Percentiles rank a stretch among this genome's conserved stretches.
These are phyloP conservation scores for Chaetomium tenue DNA, from an alignment of 495 filamentous ascomycete genomes.

Conservation along the genomic window DNA sequence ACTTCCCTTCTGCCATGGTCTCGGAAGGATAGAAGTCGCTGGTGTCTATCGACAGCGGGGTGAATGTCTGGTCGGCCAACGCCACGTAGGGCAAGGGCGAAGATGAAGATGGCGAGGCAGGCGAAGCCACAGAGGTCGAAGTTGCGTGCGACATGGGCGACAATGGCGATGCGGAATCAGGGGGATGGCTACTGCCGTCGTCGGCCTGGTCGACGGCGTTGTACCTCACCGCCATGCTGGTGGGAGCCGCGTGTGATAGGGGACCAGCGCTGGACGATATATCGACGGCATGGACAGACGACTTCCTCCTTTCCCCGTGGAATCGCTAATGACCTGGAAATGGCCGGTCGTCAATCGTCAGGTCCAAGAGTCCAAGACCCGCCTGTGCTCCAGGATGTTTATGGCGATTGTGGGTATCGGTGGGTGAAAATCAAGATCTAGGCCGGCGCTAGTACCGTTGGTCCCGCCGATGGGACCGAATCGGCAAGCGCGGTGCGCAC, in stretches of 20 bases:
- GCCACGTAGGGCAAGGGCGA: constrained; percentile 34
- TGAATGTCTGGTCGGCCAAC: constrained; percentile 41
- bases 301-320: neutral
- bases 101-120: constrained; percentile 10
- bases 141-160: constrained; percentile 26
- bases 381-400: constrained; percentile 2
- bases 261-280: neutral
- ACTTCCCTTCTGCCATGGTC: constrained; percentile 11
- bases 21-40: constrained; percentile 33
- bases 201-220: constrained; percentile 36
- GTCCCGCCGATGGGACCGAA: neutral
- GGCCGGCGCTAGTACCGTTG: constrained; percentile 7
- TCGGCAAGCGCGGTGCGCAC: neutral
- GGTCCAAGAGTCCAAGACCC: neutral
- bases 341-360: constrained; percentile 4
- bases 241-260: constrained; percentile 13
- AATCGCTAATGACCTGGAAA: neutral
- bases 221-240: constrained; percentile 38
- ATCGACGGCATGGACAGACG: constrained; percentile 18
- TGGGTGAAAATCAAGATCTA: constrained; percentile 11
- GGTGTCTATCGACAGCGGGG: constrained; percentile 48
- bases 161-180: constrained; percentile 18
- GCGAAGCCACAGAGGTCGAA: constrained; percentile 26
- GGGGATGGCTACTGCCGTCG: constrained; percentile 22
- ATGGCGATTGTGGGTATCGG: constrained; percentile 6